Conservation (phyloP, 345 rosid genomes). For the Zanthoxylum bungeanum region DNA sequence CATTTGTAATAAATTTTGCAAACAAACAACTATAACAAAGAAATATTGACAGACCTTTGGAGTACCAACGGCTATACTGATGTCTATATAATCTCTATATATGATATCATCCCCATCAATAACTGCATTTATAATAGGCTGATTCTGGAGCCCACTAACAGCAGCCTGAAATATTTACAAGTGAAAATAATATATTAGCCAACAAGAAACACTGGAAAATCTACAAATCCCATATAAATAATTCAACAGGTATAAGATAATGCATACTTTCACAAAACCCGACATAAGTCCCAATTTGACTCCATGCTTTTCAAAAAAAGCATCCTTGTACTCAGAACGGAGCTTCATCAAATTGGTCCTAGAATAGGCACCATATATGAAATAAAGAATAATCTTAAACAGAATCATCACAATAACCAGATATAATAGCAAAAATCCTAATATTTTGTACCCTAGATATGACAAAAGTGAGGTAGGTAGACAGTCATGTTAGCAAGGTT, state of each 20-base stretch:
- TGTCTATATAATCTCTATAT: constrained; percentile 90
- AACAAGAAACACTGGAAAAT: not conserved
- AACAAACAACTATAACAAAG: not conserved
- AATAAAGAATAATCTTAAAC: not conserved
- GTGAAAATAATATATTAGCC: not conserved
- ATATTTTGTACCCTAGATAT: not conserved
- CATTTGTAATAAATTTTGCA: not conserved
- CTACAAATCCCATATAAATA: not conserved
- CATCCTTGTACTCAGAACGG: constrained; percentile 95
- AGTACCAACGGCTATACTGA: constrained; percentile 84
- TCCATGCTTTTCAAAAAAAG: constrained; percentile 93
- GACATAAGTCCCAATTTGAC: constrained; percentile 98
- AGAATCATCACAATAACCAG: not conserved
- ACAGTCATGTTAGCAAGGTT: not conserved
- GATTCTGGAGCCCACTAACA: constrained; percentile 92
- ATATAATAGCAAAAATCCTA: not conserved
- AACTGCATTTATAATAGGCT: constrained; percentile 96
- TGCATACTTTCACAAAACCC: constrained; percentile 83
- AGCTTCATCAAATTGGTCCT: constrained; percentile 99
- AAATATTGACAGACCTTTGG: constrained; percentile 42
- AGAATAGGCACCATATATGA: constrained; percentile 13
- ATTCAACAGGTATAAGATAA: not conserved
- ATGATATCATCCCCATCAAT: constrained; percentile 97
- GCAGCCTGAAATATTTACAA: constrained; percentile 68
- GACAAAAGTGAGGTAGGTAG: not conserved